Base-by-base conservation (phyloP, 495 filamentous ascomycete species). In the Daldinia loculata region DNA sequence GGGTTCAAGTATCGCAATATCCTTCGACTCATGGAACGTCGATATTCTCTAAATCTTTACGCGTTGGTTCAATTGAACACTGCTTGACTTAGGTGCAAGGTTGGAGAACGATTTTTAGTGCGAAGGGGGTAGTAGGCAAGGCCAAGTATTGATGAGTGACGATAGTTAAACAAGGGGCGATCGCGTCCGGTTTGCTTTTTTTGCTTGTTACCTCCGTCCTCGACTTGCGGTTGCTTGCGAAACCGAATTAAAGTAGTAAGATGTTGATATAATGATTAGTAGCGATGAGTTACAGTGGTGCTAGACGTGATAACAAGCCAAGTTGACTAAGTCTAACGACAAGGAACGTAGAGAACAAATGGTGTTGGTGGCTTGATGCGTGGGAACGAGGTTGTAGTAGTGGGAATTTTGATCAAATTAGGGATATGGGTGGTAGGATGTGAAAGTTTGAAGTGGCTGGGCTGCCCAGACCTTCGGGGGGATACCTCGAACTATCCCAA, bases 381-480 rank as follows among this genome's bases (percentile, higher is more conserved):
- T 45, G 29, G 39, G 43, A 39, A 59, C 19, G 57, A 66, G 66
- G 67, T 61, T 56, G 61, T 50, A 56, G 39, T 30, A 56, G 39
- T 30, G 41, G 34, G 45, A 65, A 65, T 60, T 60, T 69, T 61
- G 61, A 57, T 56, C 32, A 22, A 29, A 48, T 63, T 57, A 57
- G 43, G 59, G 53, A 50, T 36, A 19, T 36, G 50, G 61, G 67
- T 64, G 59, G 61, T 17, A 64, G 61, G 55, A 51, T 58, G 52
- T 57, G 43, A 51, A 64, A 45, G 55, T 56, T 39, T 6, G 45
- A 71, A 71, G 69, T 71, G 69, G 69, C 69, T 71, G 69, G 69
- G 69, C 34, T 24, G 17, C 17, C 50, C 9, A 29, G 24, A 17
- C 24, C 45, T 12, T 29, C 0, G 53, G 32, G 48, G 27, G 56